A percentile compares a stretch with the other conserved stretches of the same genome.
phyloP scores from a whole-genome alignment of 371 early-diverging fungal species.

The Chytridium lagenaria region DNA sequence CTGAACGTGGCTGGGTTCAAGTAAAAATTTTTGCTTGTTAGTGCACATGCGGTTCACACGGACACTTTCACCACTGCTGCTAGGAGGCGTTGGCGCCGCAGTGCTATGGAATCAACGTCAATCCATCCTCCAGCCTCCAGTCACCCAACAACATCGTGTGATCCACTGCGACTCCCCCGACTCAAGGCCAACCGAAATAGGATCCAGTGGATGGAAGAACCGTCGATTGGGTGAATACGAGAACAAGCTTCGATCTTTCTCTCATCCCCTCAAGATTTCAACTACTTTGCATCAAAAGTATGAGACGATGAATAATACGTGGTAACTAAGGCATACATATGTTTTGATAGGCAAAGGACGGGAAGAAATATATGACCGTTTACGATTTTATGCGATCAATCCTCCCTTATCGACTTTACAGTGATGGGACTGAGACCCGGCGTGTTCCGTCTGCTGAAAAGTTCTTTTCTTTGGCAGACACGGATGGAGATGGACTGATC shows the following conservation, averaged over 20 bases:
- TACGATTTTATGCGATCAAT: conserved; percentile 48
- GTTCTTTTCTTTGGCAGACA: conserved; percentile 47
- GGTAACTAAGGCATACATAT: no score
- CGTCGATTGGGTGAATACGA: conserved; percentile 41
- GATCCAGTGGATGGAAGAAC: conserved; percentile 22
- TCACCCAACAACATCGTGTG: no score
- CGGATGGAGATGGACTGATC: conserved; percentile 48
- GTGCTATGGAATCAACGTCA: no score
- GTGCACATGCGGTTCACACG: no score
- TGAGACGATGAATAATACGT: not conserved
- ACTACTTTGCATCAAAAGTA: conserved; percentile 47
- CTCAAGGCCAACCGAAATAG: not conserved
- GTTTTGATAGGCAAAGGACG: conserved; percentile 27
- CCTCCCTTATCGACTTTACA: conserved; percentile 39
- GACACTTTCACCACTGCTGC: no score
- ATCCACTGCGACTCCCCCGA: conserved; percentile 4
- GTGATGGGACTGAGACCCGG: not conserved
- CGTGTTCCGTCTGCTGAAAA: conserved; percentile 38
- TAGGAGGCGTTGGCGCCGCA: no score
- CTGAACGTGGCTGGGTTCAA: no score
- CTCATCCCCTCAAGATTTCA: conserved; percentile 52
- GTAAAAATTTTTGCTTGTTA: no score
- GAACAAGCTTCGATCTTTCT: conserved; percentile 42
- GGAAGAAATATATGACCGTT: conserved; percentile 46
- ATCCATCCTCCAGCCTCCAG: no score